phyloP scores from a whole-genome alignment of 2,329 filamentous ascomycete genomes.

The Epichloe uncinata region DNA sequence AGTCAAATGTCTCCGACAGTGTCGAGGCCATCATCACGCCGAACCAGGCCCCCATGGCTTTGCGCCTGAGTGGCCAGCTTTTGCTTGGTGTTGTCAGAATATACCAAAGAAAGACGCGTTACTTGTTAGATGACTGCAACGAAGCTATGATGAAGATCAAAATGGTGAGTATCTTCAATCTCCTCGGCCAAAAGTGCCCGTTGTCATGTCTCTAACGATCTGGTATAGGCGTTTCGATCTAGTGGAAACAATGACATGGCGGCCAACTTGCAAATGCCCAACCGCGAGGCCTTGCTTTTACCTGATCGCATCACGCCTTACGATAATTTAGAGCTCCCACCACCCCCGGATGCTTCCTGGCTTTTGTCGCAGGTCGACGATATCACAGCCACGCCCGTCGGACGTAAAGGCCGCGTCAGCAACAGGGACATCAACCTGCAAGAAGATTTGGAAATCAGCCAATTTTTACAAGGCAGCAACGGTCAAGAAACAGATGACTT shows the following conservation, averaged over 20 bases:
- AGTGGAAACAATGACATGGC: constrained; percentile 92
- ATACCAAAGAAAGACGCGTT: constrained; percentile 93
- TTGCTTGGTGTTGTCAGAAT: constrained; percentile 93
- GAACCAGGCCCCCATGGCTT: constrained; percentile 83
- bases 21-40: constrained; percentile 91
- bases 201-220: constrained; percentile 16
- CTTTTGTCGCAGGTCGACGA: constrained; percentile 65
- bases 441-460: constrained; percentile 60
- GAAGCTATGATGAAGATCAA: constrained; percentile 97
- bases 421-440: constrained; percentile 55
- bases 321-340: constrained; percentile 62
- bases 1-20: constrained; percentile 88
- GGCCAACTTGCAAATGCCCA: constrained; percentile 65
- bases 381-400: constrained; percentile 36
- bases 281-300: constrained; percentile 74
- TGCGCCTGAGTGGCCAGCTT: constrained; percentile 87
- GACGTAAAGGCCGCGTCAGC: constrained; percentile 43
- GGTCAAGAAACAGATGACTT: constrained; percentile 44
- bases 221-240: constrained; percentile 71
- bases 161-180: constrained; percentile 50
- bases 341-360: constrained; percentile 79
- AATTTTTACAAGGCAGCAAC: constrained; percentile 66
- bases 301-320: constrained; percentile 89
- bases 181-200: not conserved
- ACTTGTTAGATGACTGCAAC: constrained; percentile 92